Evolutionary conservation across 352 stramenopile species (phyloP), one percentile per base, ranked within the genome.

Genomic region (Pythium brassicae): DNA sequence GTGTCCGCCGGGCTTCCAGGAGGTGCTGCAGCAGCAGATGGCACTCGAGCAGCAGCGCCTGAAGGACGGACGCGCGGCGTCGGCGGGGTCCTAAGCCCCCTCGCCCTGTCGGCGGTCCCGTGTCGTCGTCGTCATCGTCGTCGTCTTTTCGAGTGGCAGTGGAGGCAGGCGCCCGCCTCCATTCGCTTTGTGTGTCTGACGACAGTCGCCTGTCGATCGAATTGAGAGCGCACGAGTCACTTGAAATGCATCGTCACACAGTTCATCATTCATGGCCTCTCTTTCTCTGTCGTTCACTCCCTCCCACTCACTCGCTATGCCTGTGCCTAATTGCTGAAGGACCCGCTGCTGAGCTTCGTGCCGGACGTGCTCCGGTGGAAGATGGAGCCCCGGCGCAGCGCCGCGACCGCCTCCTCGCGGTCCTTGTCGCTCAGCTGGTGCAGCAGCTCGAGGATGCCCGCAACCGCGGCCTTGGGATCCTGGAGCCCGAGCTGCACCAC

Each of bases 381-480:
- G 65, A 95, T 95, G 51, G 79, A 92, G 63, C 83, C 86, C 40
- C 86, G 83, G 52, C 86, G 86, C 60, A 95, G 67, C 40, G 82
- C 72, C 25, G 82, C 69, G 4, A 93, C 59, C 50, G 85, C 83
- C 51, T 95, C 86, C 61, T 95, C 86, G 54, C 84, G 83, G 74
- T 94, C 83, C 72, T 89, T 91, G 65, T 74, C 71, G 57, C 72
- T 91, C 44, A 95, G 72, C 63, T 92, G 70, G 65, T 89, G 78
- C 46, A 95, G 72, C 62, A 95, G 63, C 65, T 93, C 80, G 12
- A 95, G 65, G 55, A 95, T 92, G 17, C 86, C 86, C 3, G 83
- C 78, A 35, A 94, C 86, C 11, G 86, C 86, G 4, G 86, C 86
- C 71, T 93, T 93, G 19, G 83, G 86, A 63, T 95, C 80, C 64